Evolutionary conservation across 306 rosid genomes (phyloP).

Genomic region (Cucurbita pepo): DNA sequence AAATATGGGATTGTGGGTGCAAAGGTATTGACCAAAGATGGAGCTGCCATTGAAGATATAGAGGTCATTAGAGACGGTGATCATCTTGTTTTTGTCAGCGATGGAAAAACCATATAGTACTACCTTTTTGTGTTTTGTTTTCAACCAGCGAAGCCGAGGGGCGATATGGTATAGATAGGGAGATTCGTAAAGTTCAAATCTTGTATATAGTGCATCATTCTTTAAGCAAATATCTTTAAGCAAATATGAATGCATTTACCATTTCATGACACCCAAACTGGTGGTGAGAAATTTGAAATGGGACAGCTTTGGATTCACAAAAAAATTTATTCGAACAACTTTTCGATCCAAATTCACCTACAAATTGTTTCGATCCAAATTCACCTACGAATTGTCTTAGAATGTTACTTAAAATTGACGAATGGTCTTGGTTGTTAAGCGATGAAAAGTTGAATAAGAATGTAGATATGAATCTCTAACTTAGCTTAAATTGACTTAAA

Average conservation of each 20-base stretch:
- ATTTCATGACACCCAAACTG: background rate
- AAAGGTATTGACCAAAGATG: constrained; percentile 43
- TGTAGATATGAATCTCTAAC: no score
- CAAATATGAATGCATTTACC: background rate
- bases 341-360: no score
- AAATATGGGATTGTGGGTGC: constrained; percentile 30
- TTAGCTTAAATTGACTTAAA: background rate
- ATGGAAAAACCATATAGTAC: background rate
- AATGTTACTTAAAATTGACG: no score
- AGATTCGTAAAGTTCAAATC: background rate
- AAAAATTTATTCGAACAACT: background rate
- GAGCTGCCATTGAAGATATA: constrained; percentile 57
- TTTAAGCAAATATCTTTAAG: background rate
- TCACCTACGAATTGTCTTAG: no score
- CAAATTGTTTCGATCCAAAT: no score
- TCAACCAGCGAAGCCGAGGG: background rate
- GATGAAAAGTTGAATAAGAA: no score
- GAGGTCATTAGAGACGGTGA: constrained; percentile 89
- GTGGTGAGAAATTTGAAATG: background rate
- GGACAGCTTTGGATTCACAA: background rate
- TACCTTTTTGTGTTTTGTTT: background rate
- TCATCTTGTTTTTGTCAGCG: constrained; percentile 40
- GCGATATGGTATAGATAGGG: background rate
- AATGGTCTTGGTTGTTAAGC: no score
- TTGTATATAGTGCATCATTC: background rate